Conservation (phyloP, 768 basidiomycete genomes). For the Lentinula aciculospora region DNA sequence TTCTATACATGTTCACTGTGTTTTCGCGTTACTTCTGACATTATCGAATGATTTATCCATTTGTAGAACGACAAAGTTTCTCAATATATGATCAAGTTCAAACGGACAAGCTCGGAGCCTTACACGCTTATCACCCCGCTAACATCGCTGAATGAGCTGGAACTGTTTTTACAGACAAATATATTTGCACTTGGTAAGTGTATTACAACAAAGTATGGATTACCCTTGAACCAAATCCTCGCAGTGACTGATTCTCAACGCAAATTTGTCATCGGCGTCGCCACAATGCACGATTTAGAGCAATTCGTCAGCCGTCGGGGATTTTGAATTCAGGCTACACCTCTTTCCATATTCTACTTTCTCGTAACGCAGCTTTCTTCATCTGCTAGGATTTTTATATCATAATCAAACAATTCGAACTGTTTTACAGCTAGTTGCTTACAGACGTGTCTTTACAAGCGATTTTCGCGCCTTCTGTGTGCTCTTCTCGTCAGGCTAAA, state of each 20-base stretch:
- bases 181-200: constrained; percentile 70
- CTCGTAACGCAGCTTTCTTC: too few species aligned
- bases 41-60: neutral
- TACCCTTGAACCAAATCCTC: neutral
- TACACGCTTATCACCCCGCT: constrained; percentile 80
- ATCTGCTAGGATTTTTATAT: too few species aligned
- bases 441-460: too few species aligned
- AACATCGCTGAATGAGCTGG: constrained; percentile 76
- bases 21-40: neutral
- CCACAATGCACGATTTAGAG: constrained; percentile 72
- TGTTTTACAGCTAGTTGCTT: neutral
- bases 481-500: too few species aligned
- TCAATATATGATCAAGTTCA: constrained; percentile 70
- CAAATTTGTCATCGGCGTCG: constrained; percentile 81
- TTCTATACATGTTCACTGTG: neutral
- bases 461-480: too few species aligned
- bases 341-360: too few species aligned
- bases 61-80: constrained; percentile 64
- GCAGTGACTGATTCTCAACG: constrained; percentile 78
- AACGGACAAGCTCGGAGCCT: constrained; percentile 51
- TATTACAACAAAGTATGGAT: neutral
- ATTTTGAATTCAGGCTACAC: constrained; percentile 21
- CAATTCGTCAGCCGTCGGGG: constrained; percentile 51
- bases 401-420: too few species aligned
- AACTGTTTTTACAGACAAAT: constrained; percentile 66